These are phyloP conservation scores for Phyllostachys edulis DNA, from an alignment of 176 grass and related monocot genomes.

Conservation along the genomic window DNA sequence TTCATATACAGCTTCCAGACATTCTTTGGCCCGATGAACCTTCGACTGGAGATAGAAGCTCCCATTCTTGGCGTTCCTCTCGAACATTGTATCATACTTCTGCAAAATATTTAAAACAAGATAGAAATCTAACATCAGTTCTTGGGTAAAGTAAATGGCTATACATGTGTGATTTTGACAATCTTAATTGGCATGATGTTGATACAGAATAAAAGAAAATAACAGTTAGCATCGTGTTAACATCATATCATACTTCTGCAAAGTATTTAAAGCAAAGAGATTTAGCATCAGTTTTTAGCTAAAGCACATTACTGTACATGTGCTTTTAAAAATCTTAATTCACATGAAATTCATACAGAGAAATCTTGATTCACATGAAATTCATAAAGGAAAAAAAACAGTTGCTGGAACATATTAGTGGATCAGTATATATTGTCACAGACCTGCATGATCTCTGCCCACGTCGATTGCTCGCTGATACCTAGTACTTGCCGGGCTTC, in stretches of 20 bases:
- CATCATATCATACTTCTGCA: slow-evolving; percentile 51
- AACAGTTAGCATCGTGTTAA: not conserved
- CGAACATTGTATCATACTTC: slow-evolving; percentile 79
- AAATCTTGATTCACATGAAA: not conserved
- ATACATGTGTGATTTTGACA: not conserved
- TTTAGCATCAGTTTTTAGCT: not conserved
- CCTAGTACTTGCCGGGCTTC: slow-evolving; percentile 85
- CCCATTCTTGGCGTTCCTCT: slow-evolving; percentile 79
- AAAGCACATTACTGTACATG: not conserved
- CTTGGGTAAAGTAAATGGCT: not conserved
- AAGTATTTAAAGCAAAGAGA: not conserved
- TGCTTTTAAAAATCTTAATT: not conserved
- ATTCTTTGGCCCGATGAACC: slow-evolving; percentile 86
- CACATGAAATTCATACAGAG: not conserved
- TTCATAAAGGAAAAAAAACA: not conserved
- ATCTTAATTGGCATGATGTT: not conserved
- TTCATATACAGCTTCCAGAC: slow-evolving; percentile 62
- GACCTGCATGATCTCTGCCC: slow-evolving; percentile 78
- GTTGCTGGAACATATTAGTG: not conserved
- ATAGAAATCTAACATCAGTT: not conserved
- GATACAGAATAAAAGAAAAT: not conserved
- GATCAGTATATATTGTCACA: slow-evolving; percentile 8
- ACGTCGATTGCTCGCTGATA: slow-evolving; percentile 59
- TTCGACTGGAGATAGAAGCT: slow-evolving; percentile 97
- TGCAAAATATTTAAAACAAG: slow-evolving; percentile 39